These are phyloP conservation scores for Amphichorda felina DNA, from an alignment of 2,329 filamentous ascomycete genomes.

Conservation along the genomic window DNA sequence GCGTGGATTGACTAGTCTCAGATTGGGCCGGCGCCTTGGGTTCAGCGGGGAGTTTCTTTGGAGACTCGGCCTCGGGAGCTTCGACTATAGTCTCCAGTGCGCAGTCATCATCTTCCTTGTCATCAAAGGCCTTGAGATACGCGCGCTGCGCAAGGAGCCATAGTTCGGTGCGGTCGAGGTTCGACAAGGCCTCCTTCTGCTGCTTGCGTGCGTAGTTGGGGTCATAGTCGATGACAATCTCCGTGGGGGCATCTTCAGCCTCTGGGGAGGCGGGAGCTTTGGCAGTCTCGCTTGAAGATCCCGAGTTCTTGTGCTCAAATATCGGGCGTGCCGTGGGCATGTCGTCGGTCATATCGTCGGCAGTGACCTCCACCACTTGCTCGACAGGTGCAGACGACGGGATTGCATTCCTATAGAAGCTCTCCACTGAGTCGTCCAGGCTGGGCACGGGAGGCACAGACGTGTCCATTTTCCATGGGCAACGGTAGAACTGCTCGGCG, in stretches of 20 bases:
- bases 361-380: conserved; percentile 50
- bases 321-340: conserved; percentile 53
- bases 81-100: conserved; percentile 24
- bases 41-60: conserved; percentile 2
- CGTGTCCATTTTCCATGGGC: conserved; percentile 56
- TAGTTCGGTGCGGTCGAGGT: conserved; percentile 71
- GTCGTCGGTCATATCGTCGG: conserved; percentile 41
- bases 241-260: conserved; percentile 46
- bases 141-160: conserved; percentile 78
- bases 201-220: conserved; percentile 65
- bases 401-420: conserved; percentile 24
- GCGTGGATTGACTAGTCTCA: conserved; percentile 5
- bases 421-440: conserved; percentile 23
- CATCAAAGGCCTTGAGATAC: conserved; percentile 58
- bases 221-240: conserved; percentile 61
- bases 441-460: conserved; percentile 21
- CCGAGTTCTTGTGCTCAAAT: conserved; percentile 17
- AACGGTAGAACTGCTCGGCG: conserved; percentile 84
- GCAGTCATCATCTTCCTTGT: conserved; percentile 20
- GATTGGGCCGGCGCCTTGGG: conserved; percentile 13
- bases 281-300: conserved; percentile 16
- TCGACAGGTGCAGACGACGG: conserved; percentile 42
- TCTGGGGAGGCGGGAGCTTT: conserved; percentile 24
- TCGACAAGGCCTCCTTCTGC: conserved; percentile 55
- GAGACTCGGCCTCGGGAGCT: conserved; percentile 12